Evolutionary conservation across 768 basidiomycete genomes (phyloP), one percentile per base, ranked within the genome.

Genomic region (Grammothele lineata): DNA sequence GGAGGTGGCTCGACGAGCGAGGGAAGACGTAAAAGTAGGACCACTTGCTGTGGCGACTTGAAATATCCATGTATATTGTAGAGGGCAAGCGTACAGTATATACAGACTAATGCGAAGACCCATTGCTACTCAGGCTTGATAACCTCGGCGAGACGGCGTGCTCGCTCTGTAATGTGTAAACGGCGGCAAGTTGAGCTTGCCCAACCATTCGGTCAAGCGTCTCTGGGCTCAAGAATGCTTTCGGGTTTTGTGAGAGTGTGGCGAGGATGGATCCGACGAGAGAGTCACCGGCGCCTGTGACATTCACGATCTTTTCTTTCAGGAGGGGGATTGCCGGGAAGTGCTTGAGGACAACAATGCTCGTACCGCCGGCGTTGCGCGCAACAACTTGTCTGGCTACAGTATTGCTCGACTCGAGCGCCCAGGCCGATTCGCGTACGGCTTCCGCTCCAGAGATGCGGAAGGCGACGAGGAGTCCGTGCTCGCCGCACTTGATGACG

Each of bases 271-370:
- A 80, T 5, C 93, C 94, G 1, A 89, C 92, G 21, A 96, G 77
- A 3, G 89, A 85, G 66, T 97, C 94, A 0, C 94, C 94, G 1
- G 90, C 93, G 1, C 95, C 95, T 0, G 94, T 97, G 8, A 91
- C 89, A 55, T 85, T 93, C 18, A 84, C 66, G 9, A 71, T 57
- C 21, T 62, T 57, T 14, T 62, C 60, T 5, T 53, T 26, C 4
- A 58, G 39, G 5, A 79, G 55, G 3, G 50, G 58, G 9, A 77
- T 66, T 14, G 89, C 73, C 10, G 88, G 79, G 62, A 86, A 92
- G 61, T 93, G 87, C 34, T 82, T 80, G 24, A 94, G 38, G 5
- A 88, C 73, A 7, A 91, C 60, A 4, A 76, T 65, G 47, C 78
- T 75, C 7, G 63, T 62, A 14, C 70, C 68, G 3, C 60, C 62